These are phyloP conservation scores for Bacidia rubella DNA, from an alignment of 495 filamentous ascomycete genomes.

Conservation along the genomic window DNA sequence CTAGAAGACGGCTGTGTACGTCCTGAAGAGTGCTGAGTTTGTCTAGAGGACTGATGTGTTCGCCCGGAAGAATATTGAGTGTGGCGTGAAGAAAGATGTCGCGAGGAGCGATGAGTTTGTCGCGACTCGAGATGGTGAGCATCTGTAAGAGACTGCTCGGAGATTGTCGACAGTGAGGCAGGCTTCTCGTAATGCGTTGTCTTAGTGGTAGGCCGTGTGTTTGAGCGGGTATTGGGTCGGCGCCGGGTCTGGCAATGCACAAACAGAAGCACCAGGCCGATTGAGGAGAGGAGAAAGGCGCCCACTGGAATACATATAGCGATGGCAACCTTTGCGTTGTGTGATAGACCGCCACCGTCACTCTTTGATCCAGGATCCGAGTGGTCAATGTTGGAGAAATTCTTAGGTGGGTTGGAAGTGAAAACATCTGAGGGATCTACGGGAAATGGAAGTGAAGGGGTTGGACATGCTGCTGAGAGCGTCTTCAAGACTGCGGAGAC, in stretches of 20 bases:
- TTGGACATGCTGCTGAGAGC: constrained; percentile 35
- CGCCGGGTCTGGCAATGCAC: constrained; percentile 8
- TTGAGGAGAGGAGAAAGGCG: constrained; percentile 26
- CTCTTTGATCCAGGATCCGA: constrained; percentile 14
- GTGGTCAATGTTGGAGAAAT: constrained; percentile 22
- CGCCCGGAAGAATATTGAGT: not conserved
- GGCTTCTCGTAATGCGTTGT: constrained; percentile 5
- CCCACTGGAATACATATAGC: constrained; percentile 35
- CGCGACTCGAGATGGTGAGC: not conserved
- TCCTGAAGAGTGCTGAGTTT: not conserved
- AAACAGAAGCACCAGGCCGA: constrained; percentile 14
- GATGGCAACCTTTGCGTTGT: constrained; percentile 25
- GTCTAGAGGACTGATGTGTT: constrained; percentile 1
- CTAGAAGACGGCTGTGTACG: not conserved
- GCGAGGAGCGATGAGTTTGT: not conserved
- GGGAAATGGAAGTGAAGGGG: constrained; percentile 24
- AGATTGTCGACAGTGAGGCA: constrained; percentile 6
- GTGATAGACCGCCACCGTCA: constrained; percentile 8
- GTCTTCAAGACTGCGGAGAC: constrained; percentile 35
- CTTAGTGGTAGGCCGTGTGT: constrained; percentile 1
- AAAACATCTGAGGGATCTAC: constrained; percentile 35
- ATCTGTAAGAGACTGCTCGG: not conserved
- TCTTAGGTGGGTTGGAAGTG: constrained; percentile 26
- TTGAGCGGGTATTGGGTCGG: not conserved
- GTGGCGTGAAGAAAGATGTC: not conserved